Base-by-base conservation (phyloP, 75 land plant species). In the Pinus tabuliformis region DNA sequence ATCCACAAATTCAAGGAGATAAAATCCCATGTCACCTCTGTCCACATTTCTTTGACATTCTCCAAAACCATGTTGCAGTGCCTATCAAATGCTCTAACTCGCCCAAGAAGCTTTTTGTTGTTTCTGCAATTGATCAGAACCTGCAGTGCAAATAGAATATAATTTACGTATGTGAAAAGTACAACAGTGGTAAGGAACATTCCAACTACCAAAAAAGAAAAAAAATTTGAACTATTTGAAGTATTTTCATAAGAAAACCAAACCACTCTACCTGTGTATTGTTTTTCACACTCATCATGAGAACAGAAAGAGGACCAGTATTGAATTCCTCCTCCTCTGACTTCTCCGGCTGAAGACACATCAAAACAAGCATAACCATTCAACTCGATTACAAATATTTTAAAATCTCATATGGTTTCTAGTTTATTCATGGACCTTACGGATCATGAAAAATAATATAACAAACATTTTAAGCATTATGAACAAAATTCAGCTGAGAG, bases 41-140 rank as follows among this genome's bases (percentile, higher is more conserved):
- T 96, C 98, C 99, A 96, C 99, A 96, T 96, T 82, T 96, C 99
- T 75, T 88, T 85, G 62, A 94, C 98, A 85, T 96, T 96, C 76
- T 96, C 99, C 59, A 96, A 95, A 62, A 96, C 95, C 99, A 94
- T 96, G 77, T 96, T 96, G 87, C 99, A 96, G 80, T 96, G 99
- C 13, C 99, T 83, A 74, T 96, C 99, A 82, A 96, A 96, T 5
- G 99, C 96, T 74, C 94, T 92, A 37, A 96, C 99, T 63, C 92
- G 92, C 4, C 99, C 99, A 28, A 96, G 86, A 22, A 96, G 83
- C 81, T 96, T 94, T 81, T 78, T 90, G 80, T 96, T 96, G 82
- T 96, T 96, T 15, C 99, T 76, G 78, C 98, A 96, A 59, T 96
- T 96, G 70, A 96, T 96, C 42, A 96, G 89, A 58, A 96, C 99